Evolutionary conservation across 1,139 yeast genomes (phyloP), one percentile per base, ranked within the genome.

Genomic region (Yamadazyma jaroonii): DNA sequence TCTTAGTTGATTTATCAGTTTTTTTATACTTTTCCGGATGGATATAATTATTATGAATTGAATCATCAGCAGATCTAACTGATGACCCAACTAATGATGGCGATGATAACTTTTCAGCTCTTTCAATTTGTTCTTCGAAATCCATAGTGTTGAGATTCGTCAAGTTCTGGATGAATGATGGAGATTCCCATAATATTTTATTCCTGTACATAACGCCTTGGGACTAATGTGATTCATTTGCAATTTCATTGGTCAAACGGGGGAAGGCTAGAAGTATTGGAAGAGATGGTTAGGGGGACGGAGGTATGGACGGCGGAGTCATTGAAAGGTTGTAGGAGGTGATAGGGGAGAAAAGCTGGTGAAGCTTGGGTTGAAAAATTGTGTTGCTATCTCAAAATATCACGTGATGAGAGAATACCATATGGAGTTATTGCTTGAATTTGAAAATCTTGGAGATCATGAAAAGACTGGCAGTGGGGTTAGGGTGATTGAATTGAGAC

Each of bases 11-110:
- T 33, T 34, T 20, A 29, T 29, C 35, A 28, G 39, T 48, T 34
- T 49, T 49, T 45, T 52, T 47, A 42, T 62, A 65, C 49, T 68
- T 68, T 43, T 70, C 75, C 3, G 77, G 76, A 48, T 71, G 76
- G 43, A 70, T 71, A 48, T 71, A 70, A 49, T 71, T 71, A 40
- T 67, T 62, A 49, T 71, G 76, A 27, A 62, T 49, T 10, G 74
- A 67, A 46, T 71, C 77, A 47, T 72, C 77, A 20, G 76, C 76
- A 21, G 76, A 73, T 49, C 82, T 62, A 32, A 77, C 57, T 10
- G 79, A 71, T 5, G 78, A 59, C 5, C 83, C 83, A 29, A 77
- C 76, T 43, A 77, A 62, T 20, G 81, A 74, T n/a, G 82, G 81
- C n/a, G 68, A 56, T 13, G 67, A 58, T 38, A 67, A 62, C 48